These are phyloP conservation scores for Tuber indicum DNA, from an alignment of 495 filamentous ascomycete species.

Conservation along the genomic window DNA sequence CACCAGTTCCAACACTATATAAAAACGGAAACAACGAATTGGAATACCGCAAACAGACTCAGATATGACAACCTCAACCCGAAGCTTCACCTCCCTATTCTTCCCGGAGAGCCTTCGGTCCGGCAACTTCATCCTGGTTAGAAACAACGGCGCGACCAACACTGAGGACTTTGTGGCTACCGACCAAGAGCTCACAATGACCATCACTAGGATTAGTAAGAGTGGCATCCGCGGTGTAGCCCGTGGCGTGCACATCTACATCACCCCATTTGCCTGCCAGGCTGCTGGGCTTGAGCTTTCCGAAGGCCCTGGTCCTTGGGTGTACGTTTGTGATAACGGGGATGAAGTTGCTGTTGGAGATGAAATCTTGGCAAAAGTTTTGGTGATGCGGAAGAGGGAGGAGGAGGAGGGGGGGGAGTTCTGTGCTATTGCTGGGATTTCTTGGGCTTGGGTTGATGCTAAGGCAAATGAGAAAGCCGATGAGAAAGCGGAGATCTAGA, in stretches of 20 bases:
- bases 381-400: background rate
- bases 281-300: background rate
- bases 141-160: background rate
- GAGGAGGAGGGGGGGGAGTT: background rate
- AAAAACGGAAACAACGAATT: background rate
- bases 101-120: background rate
- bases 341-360: background rate
- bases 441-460: constrained; percentile 1
- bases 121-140: background rate
- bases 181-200: background rate
- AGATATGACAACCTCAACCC: background rate
- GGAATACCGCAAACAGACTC: background rate
- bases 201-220: background rate
- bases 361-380: background rate
- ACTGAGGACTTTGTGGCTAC: background rate
- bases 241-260: background rate
- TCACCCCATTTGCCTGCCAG: background rate
- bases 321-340: background rate
- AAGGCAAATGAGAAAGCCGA: background rate
- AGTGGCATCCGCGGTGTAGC: background rate
- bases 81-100: background rate
- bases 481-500: background rate
- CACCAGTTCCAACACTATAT: background rate
- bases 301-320: background rate
- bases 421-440: background rate